Evolutionary conservation across 305 asterid species (phyloP), one percentile per base, ranked within the genome.

Genomic region (Fraxinus dipetala): DNA sequence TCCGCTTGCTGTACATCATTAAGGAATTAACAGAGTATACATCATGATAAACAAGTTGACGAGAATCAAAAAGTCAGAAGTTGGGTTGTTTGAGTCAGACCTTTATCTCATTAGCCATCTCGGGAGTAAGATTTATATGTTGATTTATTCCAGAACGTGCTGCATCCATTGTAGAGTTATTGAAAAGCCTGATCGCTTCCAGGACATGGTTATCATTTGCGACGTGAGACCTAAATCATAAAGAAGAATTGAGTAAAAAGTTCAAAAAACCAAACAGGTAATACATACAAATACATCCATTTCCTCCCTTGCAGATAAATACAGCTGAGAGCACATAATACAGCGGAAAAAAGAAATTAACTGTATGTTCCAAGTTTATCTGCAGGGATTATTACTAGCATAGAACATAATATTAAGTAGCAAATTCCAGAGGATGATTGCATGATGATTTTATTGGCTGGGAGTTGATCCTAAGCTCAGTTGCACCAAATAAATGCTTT

Each of bases 151-250:
- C 99, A 38, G 98, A 93, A 59, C 91, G 90, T 51, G 98, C 99
- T 59, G 99, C 99, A 89, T 95, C 99, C 96, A 94, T 89, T 20
- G 98, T 94, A 28, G 99, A 84, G 84, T 90, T 94, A 83, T 91
- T 87, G 83, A 96, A 94, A 70, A 94, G 96, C 87, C 96, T 89
- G 70, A 93, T 90, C 83, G 99, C 99, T 93, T 96, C 99, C 38
- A 63, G 26, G 40, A 96, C 98, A 24, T 94, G 94, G 86, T 91
- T 88, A 74, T 94, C 98, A 75, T 91, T 94, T 56, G 97, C 98
- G 81, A 88, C 91, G 28, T 94, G 91, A 77, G 94, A 91, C 89
- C 98, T 93, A 65, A 59, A 36, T 63, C 77, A 74, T 45, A 75
- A 67, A 70, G 63, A 82, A 70, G 36, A 78, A 80, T 14, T 67